Evolutionary conservation across 768 basidiomycete genomes (phyloP).

Genomic region (Amanita rimosa): DNA sequence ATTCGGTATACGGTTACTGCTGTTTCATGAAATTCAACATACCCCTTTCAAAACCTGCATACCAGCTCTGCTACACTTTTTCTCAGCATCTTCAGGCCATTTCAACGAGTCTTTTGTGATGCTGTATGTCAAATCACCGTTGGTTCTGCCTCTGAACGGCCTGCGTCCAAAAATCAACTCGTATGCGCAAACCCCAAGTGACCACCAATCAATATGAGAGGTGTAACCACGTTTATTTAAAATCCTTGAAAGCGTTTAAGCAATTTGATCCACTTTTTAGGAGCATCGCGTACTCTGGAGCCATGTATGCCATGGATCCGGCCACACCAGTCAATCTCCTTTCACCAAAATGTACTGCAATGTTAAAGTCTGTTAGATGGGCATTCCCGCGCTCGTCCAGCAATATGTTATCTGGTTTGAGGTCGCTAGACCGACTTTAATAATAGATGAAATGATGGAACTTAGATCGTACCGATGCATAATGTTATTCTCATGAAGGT

Average conservation of each 20-base stretch:
- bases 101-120: constrained; percentile 80
- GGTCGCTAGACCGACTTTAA: constrained; percentile 43
- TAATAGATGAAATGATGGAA: constrained; percentile 3
- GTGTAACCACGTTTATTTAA: constrained; percentile 90
- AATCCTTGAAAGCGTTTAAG: constrained; percentile 33
- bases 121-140: constrained; percentile 84
- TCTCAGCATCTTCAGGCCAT: constrained; percentile 86
- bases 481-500: constrained; percentile 86
- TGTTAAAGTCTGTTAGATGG: constrained; percentile 97
- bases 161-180: constrained; percentile 87
- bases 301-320: constrained; percentile 99
- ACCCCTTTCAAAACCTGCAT: constrained; percentile 76
- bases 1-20: constrained; percentile 5
- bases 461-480: constrained; percentile 74
- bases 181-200: constrained; percentile 85
- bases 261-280: constrained; percentile 4
- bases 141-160: constrained; percentile 90
- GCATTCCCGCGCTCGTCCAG: constrained; percentile 94
- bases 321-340: constrained; percentile 84
- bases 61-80: constrained; percentile 65
- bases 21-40: constrained; percentile 19
- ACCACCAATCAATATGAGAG: constrained; percentile 95
- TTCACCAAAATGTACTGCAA: constrained; percentile 93
- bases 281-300: constrained; percentile 46
- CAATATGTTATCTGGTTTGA: constrained; percentile 97